Base-by-base conservation (phyloP, 2,329 filamentous ascomycete species). In the Neopestalotiopsis clavispora region DNA sequence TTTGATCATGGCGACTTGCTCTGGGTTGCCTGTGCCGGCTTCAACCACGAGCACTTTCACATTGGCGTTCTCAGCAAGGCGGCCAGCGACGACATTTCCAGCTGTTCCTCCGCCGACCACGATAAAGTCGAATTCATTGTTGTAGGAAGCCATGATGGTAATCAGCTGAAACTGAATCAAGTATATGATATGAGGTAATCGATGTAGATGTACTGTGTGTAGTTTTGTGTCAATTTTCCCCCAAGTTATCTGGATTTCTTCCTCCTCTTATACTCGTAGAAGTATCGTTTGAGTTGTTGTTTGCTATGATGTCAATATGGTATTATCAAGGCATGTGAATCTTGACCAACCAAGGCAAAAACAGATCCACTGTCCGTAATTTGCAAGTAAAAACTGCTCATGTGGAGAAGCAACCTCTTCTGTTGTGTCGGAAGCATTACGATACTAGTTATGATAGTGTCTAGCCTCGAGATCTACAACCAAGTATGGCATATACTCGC, bases 31-130 rank as follows among this genome's bases (percentile, higher is more conserved):
- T 28, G 80, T 78, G 12, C 84, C 85, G 5, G 84, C 85, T 72
- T 87, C 85, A 66, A 87, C 75, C 28, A 87, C 73, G 4, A 86
- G 79, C 45, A 86, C 72, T 14, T 75, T 78, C 40, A 85, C 84
- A 4, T 86, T 80, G 4, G 81, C 79, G 56, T 84, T 84, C 72
- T 88, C 83, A 1, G 86, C 84, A 4, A 89, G 81, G 32, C 87
- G 84, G 13, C 82, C 81, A 10, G 86, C 86, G 28, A 89, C 80
- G 5, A 79, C 80, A 66, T 80, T 81, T 23, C 85, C 85, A 30
- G 84, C 83, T 4, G 84, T 86, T 40, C 84, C 84, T 62, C 82
- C 72, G 68, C 72, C 72, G 12, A 74, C 72, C 57, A 74, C 69
- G 56, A 74, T 73, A 32, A 74, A 74, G 74, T 84, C 82, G 66